These are phyloP conservation scores for Lanmaoa pseudosensibilis DNA, from an alignment of 768 basidiomycete genomes.

Conservation along the genomic window DNA sequence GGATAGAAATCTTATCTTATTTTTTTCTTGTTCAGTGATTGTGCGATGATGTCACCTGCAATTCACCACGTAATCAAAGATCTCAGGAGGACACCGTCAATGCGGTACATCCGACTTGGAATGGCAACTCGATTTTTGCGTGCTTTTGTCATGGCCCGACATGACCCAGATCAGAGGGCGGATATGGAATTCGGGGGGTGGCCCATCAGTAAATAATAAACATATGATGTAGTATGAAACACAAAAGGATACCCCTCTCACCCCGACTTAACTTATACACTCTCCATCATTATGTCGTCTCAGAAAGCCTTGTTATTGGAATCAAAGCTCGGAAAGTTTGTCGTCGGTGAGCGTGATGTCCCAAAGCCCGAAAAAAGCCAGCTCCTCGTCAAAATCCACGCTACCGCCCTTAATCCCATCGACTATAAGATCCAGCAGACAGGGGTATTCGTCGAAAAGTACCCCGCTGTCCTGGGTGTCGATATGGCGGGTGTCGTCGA, in stretches of 20 bases:
- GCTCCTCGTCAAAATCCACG: slow-evolving; percentile 41
- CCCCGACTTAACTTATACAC: slow-evolving; percentile 12
- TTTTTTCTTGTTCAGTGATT: slow-evolving; percentile 24
- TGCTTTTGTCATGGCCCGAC: slow-evolving; percentile 31
- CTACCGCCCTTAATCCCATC: slow-evolving; percentile 46
- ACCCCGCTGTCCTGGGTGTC: slow-evolving; percentile 36
- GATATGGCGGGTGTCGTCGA: slow-evolving; percentile 42
- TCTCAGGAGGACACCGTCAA: slow-evolving; percentile 31
- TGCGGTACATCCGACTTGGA: slow-evolving; percentile 32
- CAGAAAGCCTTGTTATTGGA: slow-evolving; percentile 30
- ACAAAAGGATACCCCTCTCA: slow-evolving; percentile 3
- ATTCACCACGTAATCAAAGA: slow-evolving; percentile 25
- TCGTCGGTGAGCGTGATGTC: slow-evolving; percentile 25
- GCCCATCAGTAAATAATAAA: slow-evolving; percentile 31
- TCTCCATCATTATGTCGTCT: slow-evolving; percentile 19
- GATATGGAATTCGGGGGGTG: slow-evolving; percentile 34
- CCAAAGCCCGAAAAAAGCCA: slow-evolving; percentile 40
- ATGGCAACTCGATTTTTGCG: slow-evolving; percentile 34
- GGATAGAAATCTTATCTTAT: slow-evolving; percentile 28
- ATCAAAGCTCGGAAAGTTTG: slow-evolving; percentile 30
- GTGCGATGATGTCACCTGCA: slow-evolving; percentile 14
- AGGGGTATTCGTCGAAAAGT: slow-evolving; percentile 34
- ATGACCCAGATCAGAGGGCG: slow-evolving; percentile 26
- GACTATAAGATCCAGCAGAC: slow-evolving; percentile 40
- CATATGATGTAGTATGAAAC: slow-evolving; percentile 16